Evolutionary conservation across 2,329 filamentous ascomycete species (phyloP).

Genomic region (Arthrobotrys pseudoclavata): DNA sequence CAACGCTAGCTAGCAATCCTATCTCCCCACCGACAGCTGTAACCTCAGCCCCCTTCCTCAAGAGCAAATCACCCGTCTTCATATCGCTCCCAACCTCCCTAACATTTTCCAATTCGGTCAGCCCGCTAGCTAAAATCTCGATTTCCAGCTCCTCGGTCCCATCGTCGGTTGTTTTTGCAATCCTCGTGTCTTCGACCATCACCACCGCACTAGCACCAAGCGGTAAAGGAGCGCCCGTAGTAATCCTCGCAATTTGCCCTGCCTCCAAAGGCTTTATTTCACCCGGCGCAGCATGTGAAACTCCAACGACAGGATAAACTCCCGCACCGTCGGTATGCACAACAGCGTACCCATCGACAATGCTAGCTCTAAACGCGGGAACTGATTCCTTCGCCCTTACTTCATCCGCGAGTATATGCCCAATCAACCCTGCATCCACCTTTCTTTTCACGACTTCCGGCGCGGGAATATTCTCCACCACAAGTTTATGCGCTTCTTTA

Average conservation of each 20-base stretch:
- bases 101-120: constrained; percentile 86
- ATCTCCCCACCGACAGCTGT: constrained; percentile 91
- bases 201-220: constrained; percentile 90
- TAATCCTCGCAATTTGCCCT: constrained; percentile 88
- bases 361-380: constrained; percentile 93
- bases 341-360: constrained; percentile 95
- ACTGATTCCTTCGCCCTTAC: constrained; percentile 85
- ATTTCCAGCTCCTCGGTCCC: constrained; percentile 87
- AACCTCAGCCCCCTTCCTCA: constrained; percentile 83
- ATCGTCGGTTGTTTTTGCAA: constrained; percentile 82
- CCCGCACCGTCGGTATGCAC: constrained; percentile 75
- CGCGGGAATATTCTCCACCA: constrained; percentile 79
- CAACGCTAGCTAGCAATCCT: constrained; percentile 87
- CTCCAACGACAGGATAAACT: constrained; percentile 84
- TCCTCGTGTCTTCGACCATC: constrained; percentile 93
- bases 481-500: constrained; percentile 80
- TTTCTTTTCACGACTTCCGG: constrained; percentile 72
- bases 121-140: constrained; percentile 83
- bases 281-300: constrained; percentile 85
- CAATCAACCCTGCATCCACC: constrained; percentile 77
- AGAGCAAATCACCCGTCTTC: constrained; percentile 75
- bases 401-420: constrained; percentile 84
- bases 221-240: constrained; percentile 91
- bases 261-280: constrained; percentile 71
- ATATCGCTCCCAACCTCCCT: constrained; percentile 93